Evolutionary conservation across 2,329 filamentous ascomycete species (phyloP).

Genomic region (Verticillium tricorpus): DNA sequence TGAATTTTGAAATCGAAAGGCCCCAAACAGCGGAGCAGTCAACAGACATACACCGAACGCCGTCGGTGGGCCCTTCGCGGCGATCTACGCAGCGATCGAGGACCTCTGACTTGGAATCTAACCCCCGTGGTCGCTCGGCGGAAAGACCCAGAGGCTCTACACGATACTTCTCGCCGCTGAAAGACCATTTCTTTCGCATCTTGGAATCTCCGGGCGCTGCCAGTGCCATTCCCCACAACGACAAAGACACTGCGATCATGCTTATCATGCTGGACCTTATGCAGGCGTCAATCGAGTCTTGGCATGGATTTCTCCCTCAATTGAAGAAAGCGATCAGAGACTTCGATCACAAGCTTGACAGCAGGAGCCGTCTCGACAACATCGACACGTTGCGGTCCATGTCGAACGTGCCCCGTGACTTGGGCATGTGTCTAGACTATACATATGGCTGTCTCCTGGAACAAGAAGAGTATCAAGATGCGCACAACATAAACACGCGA

Average conservation of each 20-base stretch:
- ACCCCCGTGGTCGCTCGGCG: not conserved
- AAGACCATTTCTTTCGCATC: not conserved
- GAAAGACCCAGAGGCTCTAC: not conserved
- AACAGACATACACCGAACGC: not conserved
- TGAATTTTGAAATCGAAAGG: not conserved
- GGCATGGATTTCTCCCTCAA: not conserved
- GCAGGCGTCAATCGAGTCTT: not conserved
- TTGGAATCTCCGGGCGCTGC: not conserved
- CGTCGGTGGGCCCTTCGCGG: no score
- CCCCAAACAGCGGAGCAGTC: not conserved
- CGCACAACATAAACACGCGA: not conserved
- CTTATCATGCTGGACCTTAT: not conserved
- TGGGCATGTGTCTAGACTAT: not conserved
- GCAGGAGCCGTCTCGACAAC: not conserved
- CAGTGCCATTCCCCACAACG: not conserved
- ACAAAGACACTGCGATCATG: not conserved
- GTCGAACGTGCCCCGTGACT: not conserved
- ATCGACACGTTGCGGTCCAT: not conserved
- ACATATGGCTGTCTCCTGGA: not conserved
- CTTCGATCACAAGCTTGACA: not conserved
- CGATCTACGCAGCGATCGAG: not conserved
- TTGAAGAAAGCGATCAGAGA: not conserved
- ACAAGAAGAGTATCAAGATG: not conserved
- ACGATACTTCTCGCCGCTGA: not conserved
- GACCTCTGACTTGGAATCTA: not conserved